Evolutionary conservation across 108 stramenopile genomes (phyloP), one percentile per base, ranked within the genome.

Genomic region (Cafeteria roenbergensis): DNA sequence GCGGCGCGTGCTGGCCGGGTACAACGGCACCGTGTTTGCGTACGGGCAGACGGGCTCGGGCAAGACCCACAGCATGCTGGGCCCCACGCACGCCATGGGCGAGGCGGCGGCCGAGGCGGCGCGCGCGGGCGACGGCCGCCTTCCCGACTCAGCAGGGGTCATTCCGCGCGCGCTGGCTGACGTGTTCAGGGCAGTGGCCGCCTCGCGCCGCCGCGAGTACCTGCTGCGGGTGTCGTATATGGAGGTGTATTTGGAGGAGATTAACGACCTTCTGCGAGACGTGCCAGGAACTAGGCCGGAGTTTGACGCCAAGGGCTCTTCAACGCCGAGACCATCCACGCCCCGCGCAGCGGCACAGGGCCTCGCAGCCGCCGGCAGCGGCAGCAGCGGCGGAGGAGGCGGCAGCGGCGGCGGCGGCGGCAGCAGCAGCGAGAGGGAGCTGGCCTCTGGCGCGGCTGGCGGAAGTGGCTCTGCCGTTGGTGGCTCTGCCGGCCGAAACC

Each of bases 11-110:
- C 29, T 73, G 27, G 51, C 38, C 0, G 72, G 72, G 0, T 73
- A 69, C 54, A 73, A 73, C 9, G 72, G 72, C 51, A 59, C 56
- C 24, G 51, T 73, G 26, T 68, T 73, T 1, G 67, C 67, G n/a
- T 73, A 73, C 34, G 72, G 72, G 30, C 72, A 73, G 48, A 69
- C 68, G 1, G 67, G 72, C n/a, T 48, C 37, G 30, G 64, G 64
- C 0, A 65, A 65, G 33, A 65, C 64, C 17, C 32, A 30, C 48
- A 65, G 52, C 51, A 65, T 65, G 64, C 29, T 65, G 29, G 64
- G 64, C 2, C 30, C 30, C 22, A 59, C 29, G n/a, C 42, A 35
- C 0, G 20, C 64, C 31, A 32, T 12, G 33, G 64, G 42, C 42
- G 42, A 17, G 42, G 42, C 12, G 6, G 42, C 42, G 6, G 42